Evolutionary conservation across 202 grass and related monocot genomes (phyloP).

Genomic region (Carex arenaria): DNA sequence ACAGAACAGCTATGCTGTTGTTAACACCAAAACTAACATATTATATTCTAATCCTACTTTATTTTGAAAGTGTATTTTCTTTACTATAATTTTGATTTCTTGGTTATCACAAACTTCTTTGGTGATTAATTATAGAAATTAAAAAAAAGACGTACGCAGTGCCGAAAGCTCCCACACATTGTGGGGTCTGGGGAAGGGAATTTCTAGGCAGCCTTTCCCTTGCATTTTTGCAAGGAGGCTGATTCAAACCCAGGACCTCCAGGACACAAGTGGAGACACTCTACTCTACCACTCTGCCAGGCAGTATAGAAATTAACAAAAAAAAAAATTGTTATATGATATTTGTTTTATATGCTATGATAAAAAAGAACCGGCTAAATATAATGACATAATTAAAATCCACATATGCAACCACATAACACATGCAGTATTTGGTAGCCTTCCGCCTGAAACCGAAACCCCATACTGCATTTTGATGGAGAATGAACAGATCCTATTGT

Average conservation of each 20-base stretch:
- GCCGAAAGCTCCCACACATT: too few relatives aligned
- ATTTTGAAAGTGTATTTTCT: not conserved
- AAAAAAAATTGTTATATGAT: not conserved
- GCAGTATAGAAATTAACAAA: not conserved
- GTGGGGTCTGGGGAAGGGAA: too few relatives aligned
- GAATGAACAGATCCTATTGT: not conserved
- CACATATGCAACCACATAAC: not conserved
- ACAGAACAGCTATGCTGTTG: not conserved
- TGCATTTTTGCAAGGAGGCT: too few relatives aligned
- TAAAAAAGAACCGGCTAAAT: not conserved
- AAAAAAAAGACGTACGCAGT: not conserved
- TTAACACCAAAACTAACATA: not conserved
- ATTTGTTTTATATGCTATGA: not conserved
- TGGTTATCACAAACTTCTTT: not conserved
- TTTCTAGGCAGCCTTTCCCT: too few relatives aligned
- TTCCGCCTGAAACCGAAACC: not conserved
- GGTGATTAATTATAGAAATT: not conserved
- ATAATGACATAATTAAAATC: not conserved
- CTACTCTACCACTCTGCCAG: too few relatives aligned
- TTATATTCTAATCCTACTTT: not conserved
- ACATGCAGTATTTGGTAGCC: not conserved
- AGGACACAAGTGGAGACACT: too few relatives aligned
- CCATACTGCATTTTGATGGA: not conserved
- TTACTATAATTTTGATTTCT: not conserved
- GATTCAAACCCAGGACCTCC: too few relatives aligned